phyloP scores from a whole-genome alignment of 1,139 yeast species.

The Debaryomyces udenii region DNA sequence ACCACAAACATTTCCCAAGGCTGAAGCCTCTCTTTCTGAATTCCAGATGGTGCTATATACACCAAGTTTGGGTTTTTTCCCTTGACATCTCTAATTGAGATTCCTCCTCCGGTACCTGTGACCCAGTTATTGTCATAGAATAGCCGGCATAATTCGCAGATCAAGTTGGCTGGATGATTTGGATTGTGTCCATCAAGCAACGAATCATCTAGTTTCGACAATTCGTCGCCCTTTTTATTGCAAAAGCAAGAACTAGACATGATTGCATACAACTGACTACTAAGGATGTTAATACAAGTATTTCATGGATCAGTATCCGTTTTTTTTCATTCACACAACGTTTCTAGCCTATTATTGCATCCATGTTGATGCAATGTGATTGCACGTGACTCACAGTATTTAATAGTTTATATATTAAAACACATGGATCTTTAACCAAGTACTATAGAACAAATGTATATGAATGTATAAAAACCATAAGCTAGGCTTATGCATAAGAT shows the following conservation, averaged over 20 bases:
- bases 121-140: slow-evolving; percentile 89
- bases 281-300: no score
- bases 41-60: slow-evolving; percentile 92
- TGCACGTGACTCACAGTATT: neutral
- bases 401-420: slow-evolving; percentile 10
- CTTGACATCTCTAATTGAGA: slow-evolving; percentile 68
- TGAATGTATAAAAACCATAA: slow-evolving; percentile 10
- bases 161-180: slow-evolving; percentile 79
- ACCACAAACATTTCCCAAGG: slow-evolving; percentile 85
- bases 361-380: neutral
- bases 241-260: slow-evolving; percentile 8
- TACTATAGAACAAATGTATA: slow-evolving; percentile 13
- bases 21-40: slow-evolving; percentile 84
- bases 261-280: no score
- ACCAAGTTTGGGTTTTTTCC: slow-evolving; percentile 51
- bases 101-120: slow-evolving; percentile 96
- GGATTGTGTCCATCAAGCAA: slow-evolving; percentile 41
- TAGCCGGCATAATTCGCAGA: slow-evolving; percentile 76
- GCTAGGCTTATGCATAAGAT: slow-evolving; percentile 2
- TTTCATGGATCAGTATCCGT: no score
- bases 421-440: slow-evolving; percentile 7
- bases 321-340: neutral
- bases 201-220: slow-evolving; percentile 7
- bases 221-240: slow-evolving; percentile 3
- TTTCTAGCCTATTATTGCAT: neutral